A percentile compares a stretch with the other conserved stretches of the same genome.
Evolutionary conservation across 2,329 filamentous ascomycete genomes (phyloP).

Genomic region (Xylaria digitata): DNA sequence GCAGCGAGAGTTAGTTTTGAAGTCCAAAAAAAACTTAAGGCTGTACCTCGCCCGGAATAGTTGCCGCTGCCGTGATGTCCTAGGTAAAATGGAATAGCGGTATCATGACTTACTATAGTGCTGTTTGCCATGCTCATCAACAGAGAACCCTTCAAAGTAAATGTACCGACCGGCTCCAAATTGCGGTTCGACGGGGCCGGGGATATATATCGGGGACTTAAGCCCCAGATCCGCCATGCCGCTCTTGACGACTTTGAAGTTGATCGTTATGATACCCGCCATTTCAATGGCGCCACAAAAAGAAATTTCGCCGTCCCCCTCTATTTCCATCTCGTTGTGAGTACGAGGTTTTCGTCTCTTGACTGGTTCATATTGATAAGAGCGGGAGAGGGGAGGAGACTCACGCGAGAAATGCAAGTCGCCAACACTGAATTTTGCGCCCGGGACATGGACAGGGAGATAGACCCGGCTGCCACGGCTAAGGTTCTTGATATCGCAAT

Average conservation of each 20-base stretch:
- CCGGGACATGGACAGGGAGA: constrained; percentile 85
- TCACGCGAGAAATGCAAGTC: constrained; percentile 83
- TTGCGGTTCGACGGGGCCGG: constrained; percentile 87
- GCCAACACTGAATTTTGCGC: constrained; percentile 90
- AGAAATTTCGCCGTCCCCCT: constrained; percentile 91
- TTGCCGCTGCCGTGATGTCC: background rate
- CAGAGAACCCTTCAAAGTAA: constrained; percentile 90
- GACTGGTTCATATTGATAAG: no score
- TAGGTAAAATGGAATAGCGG: background rate
- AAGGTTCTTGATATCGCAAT: constrained; percentile 92
- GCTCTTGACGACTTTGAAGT: constrained; percentile 86
- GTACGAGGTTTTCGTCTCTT: constrained; percentile 13
- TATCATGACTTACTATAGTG: constrained; percentile 66
- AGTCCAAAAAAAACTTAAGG: constrained; percentile 1
- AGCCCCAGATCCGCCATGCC: constrained; percentile 80
- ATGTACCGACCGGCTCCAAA: constrained; percentile 85
- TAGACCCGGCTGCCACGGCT: constrained; percentile 84
- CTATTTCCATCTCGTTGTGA: constrained; percentile 46
- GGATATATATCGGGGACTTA: constrained; percentile 86
- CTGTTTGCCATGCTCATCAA: constrained; percentile 89
- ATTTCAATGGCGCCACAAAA: constrained; percentile 95
- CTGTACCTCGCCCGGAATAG: background rate
- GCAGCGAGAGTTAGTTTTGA: constrained; percentile 8
- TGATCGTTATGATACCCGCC: constrained; percentile 90
- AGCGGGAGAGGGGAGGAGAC: constrained; percentile 41